Base-by-base conservation (phyloP, 805 yeast species). In the Torulaspora quercuum region DNA sequence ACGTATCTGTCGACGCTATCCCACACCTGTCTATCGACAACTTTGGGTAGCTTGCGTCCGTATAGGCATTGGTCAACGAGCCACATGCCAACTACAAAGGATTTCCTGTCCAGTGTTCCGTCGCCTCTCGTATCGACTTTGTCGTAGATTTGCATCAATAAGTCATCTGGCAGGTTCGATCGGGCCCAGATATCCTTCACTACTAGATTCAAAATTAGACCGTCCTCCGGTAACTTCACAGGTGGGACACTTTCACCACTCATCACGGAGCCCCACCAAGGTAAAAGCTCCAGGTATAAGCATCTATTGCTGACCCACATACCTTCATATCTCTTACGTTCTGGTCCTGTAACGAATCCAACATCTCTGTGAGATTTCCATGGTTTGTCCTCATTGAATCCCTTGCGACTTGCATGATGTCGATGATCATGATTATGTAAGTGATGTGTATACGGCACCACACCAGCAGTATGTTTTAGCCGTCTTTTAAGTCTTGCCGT, bases 51-150 rank as follows among this genome's bases (percentile, higher is more conserved):
- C 57, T 92, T 92, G 25, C 95, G 70, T 0, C 98, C 98, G 56
- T 90, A 92, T 9, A 92, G 68, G 55, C 96, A 85, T 62, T 92
- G 98, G 59, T 92, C 99, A 2, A 92, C 89, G 4, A 89, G 63
- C 98, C 98, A 92, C 83, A 85, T 89, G 0, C 98, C 98, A n/a
- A 89, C 90, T 20, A 90, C 65, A 52, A 92, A 92, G 45, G 89
- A 90, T 23, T 78, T 80, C 44, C 85, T 75, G 48, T 80, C 82
- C 37, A 92, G 65, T 1, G 84, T 75, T 0, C 95, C 95, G 56
- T 83, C 92, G 29, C 67, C 60, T 47, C 78, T 59, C 37, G 63
- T 70, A 55, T 75, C 86, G 4, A 89, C 90, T 50, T 82, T 67
- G 31, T 77, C 74, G 87, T 87, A 86, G 18, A 80, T 79, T 32